Evolutionary conservation across 1,284 basidiomycete species (phyloP).

Genomic region (Phlebopus sp.): DNA sequence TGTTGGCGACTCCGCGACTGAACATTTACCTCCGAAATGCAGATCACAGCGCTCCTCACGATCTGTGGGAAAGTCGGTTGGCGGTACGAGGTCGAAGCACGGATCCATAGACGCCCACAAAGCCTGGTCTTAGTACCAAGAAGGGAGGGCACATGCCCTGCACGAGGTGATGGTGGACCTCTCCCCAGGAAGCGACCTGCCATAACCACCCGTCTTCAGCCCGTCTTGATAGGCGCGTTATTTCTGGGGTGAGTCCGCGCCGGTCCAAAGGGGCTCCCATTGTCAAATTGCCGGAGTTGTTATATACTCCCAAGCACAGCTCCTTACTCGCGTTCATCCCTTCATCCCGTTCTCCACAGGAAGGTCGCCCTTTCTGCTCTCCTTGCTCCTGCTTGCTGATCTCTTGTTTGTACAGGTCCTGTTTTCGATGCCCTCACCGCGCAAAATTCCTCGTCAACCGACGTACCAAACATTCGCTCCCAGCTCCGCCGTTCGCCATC

Average conservation of each 20-base stretch:
- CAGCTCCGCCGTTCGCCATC: neutral
- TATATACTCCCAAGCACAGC: neutral
- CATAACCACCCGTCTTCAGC: neutral
- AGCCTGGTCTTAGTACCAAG: neutral
- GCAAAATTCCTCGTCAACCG: neutral
- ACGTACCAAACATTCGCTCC: neutral
- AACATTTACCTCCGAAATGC: neutral
- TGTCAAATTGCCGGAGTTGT: neutral
- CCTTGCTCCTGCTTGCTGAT: neutral
- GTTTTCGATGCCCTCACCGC: neutral
- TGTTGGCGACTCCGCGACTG: neutral
- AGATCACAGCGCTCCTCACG: slow-evolving; percentile 4
- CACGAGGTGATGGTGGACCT: slow-evolving; percentile 14
- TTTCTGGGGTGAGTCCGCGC: slow-evolving; percentile 10
- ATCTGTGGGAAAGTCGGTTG: neutral
- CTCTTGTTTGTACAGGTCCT: too few relatives aligned
- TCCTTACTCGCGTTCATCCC: too few relatives aligned
- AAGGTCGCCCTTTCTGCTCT: neutral
- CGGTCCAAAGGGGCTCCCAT: neutral
- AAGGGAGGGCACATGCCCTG: slow-evolving; percentile 9
- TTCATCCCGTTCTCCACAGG: neutral
- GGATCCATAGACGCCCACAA: neutral
- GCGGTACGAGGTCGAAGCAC: slow-evolving; percentile 2
- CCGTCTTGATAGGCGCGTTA: neutral
- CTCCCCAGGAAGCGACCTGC: slow-evolving; percentile 11